Evolutionary conservation across 2,329 filamentous ascomycete species (phyloP).

Genomic region (Teratosphaeria pseudoeucalypti): DNA sequence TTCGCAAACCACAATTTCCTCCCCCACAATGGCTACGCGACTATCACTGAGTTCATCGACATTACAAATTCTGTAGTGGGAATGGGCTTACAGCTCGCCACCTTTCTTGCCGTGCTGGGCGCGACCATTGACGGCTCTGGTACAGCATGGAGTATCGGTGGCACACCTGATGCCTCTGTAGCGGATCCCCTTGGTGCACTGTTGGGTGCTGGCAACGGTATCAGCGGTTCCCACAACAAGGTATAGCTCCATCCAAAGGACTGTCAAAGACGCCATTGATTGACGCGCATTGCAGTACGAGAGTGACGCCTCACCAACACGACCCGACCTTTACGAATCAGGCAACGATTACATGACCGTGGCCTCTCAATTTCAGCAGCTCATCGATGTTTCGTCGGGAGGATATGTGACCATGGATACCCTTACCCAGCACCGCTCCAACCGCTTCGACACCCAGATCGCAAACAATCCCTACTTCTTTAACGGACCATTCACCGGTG

Average conservation of each 20-base stretch:
- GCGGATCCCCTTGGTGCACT: conserved; percentile 2
- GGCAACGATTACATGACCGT: conserved; percentile 19
- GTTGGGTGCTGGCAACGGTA: conserved; percentile 10
- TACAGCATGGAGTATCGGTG: conserved; percentile 22
- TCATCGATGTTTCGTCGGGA: conserved; percentile 18
- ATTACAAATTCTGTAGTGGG: conserved; percentile 21
- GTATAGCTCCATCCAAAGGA: background rate
- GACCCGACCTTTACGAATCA: conserved; percentile 22
- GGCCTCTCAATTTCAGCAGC: conserved; percentile 18
- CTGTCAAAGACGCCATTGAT: conserved; percentile 21
- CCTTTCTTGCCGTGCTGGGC: conserved; percentile 24
- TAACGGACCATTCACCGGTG: conserved; percentile 21
- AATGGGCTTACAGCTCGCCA: conserved; percentile 24
- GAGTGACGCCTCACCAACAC: conserved; percentile 24
- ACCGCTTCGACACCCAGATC: conserved; percentile 15
- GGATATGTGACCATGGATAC: conserved; percentile 7
- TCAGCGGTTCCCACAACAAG: conserved; percentile 4
- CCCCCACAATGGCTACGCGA: conserved; percentile 24
- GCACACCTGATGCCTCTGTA: conserved; percentile 9
- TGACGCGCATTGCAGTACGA: conserved; percentile 21
- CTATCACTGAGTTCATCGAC: conserved; percentile 21
- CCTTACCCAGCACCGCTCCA: conserved; percentile 8
- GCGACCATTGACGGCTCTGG: conserved; percentile 23
- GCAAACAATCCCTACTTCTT: conserved; percentile 27
- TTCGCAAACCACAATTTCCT: conserved; percentile 20